Percentiles rank a stretch among this genome's conserved stretches.
phyloP scores from a whole-genome alignment of 495 filamentous ascomycete genomes.

The Penicillium dipodomyicola region DNA sequence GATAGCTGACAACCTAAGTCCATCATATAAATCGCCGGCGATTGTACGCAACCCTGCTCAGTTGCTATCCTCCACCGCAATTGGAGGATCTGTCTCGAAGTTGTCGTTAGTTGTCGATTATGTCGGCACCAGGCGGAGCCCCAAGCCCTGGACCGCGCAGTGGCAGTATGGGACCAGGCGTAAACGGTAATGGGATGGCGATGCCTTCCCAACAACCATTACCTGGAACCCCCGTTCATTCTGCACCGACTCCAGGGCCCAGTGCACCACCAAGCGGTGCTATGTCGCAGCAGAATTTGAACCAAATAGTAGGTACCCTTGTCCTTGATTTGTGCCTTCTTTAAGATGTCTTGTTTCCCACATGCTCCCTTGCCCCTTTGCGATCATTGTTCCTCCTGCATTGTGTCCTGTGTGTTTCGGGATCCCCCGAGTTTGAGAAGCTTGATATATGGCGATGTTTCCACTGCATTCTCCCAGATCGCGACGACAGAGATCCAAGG shows the following conservation, averaged over 20 bases:
- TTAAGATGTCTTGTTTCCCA: neutral
- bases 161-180: constrained; percentile 50
- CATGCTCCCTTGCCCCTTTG: neutral
- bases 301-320: constrained; percentile 77
- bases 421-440: neutral
- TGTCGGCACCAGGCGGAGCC: constrained; percentile 51
- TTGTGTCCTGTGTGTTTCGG: neutral
- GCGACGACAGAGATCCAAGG: neutral
- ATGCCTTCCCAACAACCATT: constrained; percentile 52
- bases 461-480: neutral
- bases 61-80: neutral
- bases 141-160: constrained; percentile 50
- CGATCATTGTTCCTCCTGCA: neutral
- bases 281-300: constrained; percentile 82
- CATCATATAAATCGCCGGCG: neutral
- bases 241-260: constrained; percentile 38
- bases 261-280: constrained; percentile 44
- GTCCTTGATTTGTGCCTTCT: neutral
- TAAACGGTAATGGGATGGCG: constrained; percentile 45
- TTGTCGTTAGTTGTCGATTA: constrained; percentile 12
- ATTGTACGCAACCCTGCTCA: neutral
- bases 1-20: neutral
- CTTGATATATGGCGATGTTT: neutral
- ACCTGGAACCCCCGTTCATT: constrained; percentile 37
- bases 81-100: neutral